A percentile compares a stretch with the other conserved stretches of the same genome.
These are phyloP conservation scores for Verticillium isaacii DNA, from an alignment of 2,329 filamentous ascomycete genomes.

Conservation along the genomic window DNA sequence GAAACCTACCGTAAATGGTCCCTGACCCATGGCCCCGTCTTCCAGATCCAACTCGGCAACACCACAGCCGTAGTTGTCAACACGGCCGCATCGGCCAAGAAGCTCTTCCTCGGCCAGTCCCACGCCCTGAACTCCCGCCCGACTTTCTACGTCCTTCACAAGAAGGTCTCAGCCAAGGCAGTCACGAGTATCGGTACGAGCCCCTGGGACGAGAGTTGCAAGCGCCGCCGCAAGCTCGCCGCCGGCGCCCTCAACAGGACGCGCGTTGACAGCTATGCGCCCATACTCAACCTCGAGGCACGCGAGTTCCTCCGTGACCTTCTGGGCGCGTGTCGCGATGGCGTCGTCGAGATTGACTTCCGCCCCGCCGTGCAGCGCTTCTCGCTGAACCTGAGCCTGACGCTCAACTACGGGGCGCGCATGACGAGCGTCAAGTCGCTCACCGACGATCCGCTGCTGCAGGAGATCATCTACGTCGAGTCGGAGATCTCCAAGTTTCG, in stretches of 20 bases:
- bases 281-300: constrained; percentile 47
- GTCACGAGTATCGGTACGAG: constrained; percentile 54
- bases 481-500: constrained; percentile 14
- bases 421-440: constrained; percentile 2
- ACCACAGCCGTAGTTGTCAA: constrained; percentile 63
- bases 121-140: constrained; percentile 62
- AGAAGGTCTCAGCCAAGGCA: constrained; percentile 41
- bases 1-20: constrained; percentile 24
- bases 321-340: constrained; percentile 49
- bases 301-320: constrained; percentile 54
- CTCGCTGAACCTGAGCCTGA: constrained; percentile 59
- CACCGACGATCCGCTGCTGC: constrained; percentile 10
- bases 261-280: constrained; percentile 62
- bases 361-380: constrained; percentile 59
- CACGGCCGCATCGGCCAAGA: constrained; percentile 58
- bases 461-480: constrained; percentile 17
- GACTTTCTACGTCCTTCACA: constrained; percentile 57
- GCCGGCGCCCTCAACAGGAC: constrained; percentile 62
- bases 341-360: constrained; percentile 50
- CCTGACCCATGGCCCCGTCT: constrained; percentile 22
- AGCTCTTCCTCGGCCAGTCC: constrained; percentile 63
- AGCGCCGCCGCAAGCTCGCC: constrained; percentile 59
- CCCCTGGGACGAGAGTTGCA: constrained; percentile 65
- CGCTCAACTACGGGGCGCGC: constrained; percentile 62
- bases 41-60: constrained; percentile 28